Conservation (phyloP, 768 basidiomycete species). For the Phaffia tasmanica region DNA sequence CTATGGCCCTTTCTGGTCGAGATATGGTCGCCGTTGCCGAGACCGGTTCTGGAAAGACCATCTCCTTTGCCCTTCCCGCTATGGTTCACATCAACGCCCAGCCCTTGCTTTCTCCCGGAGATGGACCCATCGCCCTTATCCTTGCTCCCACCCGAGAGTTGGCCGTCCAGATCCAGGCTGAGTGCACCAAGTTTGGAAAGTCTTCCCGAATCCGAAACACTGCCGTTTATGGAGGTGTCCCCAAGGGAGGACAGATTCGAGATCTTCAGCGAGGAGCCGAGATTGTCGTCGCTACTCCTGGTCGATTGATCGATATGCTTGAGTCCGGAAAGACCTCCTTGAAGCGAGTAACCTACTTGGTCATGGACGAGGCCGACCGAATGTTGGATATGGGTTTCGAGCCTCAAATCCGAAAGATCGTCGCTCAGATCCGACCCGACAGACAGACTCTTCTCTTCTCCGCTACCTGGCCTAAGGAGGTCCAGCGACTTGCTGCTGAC, state of each 20-base stretch:
- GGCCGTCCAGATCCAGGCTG: slow-evolving; percentile 96
- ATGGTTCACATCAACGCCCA: slow-evolving; percentile 99
- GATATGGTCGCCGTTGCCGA: slow-evolving; percentile 95
- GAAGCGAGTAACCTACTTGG: slow-evolving; percentile 88
- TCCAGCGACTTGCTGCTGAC: slow-evolving; percentile 92
- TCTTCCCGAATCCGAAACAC: slow-evolving; percentile 92
- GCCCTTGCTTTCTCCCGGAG: slow-evolving; percentile 80
- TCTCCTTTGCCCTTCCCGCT: slow-evolving; percentile 93
- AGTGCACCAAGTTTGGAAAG: slow-evolving; percentile 92
- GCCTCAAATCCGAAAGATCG: slow-evolving; percentile 97
- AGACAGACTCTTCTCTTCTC: slow-evolving; percentile 99
- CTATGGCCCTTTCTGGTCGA: slow-evolving; percentile 88
- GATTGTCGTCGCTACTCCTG: slow-evolving; percentile 99
- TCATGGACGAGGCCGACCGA: slow-evolving; percentile 99
- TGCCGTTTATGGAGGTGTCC: slow-evolving; percentile 96
- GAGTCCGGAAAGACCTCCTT: slow-evolving; percentile 94
- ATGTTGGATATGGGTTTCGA: slow-evolving; percentile 99
- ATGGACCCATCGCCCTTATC: slow-evolving; percentile 93
- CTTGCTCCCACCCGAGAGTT: slow-evolving; percentile 96
- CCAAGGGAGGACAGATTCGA: slow-evolving; percentile 96
- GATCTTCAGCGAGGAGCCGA: slow-evolving; percentile 95
- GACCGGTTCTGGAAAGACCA: slow-evolving; percentile 97
- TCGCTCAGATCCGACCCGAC: slow-evolving; percentile 92
- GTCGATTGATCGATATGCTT: slow-evolving; percentile 97
- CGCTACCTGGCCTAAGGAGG: slow-evolving; percentile 99